These are phyloP conservation scores for Pythium vanterpoolii DNA, from an alignment of 352 stramenopile species.

Conservation along the genomic window DNA sequence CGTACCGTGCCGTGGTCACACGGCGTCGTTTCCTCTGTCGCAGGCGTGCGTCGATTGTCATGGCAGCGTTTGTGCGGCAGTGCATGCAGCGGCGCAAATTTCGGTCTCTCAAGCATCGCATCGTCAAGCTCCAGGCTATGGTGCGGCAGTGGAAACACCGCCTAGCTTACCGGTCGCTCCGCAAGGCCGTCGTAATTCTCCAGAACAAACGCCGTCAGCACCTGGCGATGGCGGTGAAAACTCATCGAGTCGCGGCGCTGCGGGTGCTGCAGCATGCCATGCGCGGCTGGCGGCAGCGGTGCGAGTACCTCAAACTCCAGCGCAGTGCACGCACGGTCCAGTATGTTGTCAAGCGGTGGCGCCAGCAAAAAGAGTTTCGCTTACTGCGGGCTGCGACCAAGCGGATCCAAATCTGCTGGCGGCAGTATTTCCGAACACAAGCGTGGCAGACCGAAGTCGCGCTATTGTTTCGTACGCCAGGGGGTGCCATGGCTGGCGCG, in stretches of 20 bases:
- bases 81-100: constrained; percentile 63
- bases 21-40: constrained; percentile 45
- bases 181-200: constrained; percentile 29
- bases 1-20: constrained; percentile 35
- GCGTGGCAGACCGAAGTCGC: constrained; percentile 46
- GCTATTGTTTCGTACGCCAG: constrained; percentile 38
- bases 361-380: constrained; percentile 43
- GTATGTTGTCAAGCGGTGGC: constrained; percentile 52
- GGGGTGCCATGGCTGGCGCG: background rate
- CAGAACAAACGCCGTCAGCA: constrained; percentile 48
- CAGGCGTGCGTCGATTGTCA: constrained; percentile 53
- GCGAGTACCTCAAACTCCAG: constrained; percentile 37
- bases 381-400: constrained; percentile 24
- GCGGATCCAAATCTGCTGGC: constrained; percentile 44
- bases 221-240: constrained; percentile 22
- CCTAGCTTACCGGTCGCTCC: constrained; percentile 28
- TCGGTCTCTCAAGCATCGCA: constrained; percentile 48
- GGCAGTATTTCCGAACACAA: constrained; percentile 30
- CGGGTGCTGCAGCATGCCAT: constrained; percentile 44
- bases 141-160: constrained; percentile 44
- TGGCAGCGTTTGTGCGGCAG: constrained; percentile 69
- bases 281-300: constrained; percentile 44
- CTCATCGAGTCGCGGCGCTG: constrained; percentile 30
- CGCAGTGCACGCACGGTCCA: constrained; percentile 34
- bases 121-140: constrained; percentile 66